Percentiles rank a stretch among this genome's conserved stretches.
phyloP scores from a whole-genome alignment of 441 rosid species.

The Syzygium syzygioides region DNA sequence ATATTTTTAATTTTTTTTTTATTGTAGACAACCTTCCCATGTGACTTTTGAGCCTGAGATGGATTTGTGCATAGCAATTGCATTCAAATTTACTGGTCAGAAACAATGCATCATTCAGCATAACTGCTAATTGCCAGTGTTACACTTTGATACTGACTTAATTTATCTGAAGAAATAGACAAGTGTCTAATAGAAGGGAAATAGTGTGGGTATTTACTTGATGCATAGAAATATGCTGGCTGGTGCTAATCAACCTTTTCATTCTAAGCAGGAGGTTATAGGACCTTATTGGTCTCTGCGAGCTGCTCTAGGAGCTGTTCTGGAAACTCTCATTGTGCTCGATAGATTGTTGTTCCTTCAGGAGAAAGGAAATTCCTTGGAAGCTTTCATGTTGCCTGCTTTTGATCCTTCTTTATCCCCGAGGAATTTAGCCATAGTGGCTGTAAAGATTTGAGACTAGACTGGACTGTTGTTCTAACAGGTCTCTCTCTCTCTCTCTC shows the following conservation, averaged over 20 bases:
- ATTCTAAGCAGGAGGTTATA: conserved; percentile 51
- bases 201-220: not conserved
- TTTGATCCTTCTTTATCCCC: conserved; percentile 76
- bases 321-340: conserved; percentile 77
- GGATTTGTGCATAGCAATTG: not conserved
- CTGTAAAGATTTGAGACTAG: conserved; percentile 27
- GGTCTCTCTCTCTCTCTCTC: not conserved
- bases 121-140: not conserved
- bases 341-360: conserved; percentile 88
- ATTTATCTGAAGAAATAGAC: not conserved
- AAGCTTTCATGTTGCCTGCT: conserved; percentile 63
- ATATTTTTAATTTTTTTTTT: not conserved
- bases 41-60: not conserved
- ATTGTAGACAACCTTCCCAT: not conserved
- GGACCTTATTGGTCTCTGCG: conserved; percentile 89
- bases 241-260: not conserved
- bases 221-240: not conserved
- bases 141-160: not conserved
- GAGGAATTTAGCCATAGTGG: conserved; percentile 79
- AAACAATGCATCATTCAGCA: not conserved
- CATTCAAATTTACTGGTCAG: not conserved
- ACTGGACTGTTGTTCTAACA: not conserved
- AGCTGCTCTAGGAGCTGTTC: conserved; percentile 77
- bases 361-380: conserved; percentile 51
- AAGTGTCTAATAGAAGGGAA: not conserved